These are phyloP conservation scores for Starmerella scarabaei DNA, from an alignment of 805 yeast species.

Conservation along the genomic window DNA sequence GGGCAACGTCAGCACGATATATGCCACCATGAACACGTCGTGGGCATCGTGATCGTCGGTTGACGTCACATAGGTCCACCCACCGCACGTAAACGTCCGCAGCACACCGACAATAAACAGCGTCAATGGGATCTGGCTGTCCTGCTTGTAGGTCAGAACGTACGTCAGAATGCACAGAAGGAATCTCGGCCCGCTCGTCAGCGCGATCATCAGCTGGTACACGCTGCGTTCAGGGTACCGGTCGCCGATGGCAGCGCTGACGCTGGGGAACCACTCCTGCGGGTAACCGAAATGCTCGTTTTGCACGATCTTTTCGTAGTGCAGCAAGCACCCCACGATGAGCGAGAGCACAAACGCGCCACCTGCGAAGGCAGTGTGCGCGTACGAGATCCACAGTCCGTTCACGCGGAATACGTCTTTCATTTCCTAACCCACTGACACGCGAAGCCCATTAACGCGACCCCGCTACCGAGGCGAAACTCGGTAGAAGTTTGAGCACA, in stretches of 20 bases:
- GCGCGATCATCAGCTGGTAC: slow-evolving; percentile 81
- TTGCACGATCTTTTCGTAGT: slow-evolving; percentile 75
- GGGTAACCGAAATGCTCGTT: slow-evolving; percentile 86
- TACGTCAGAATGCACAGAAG: slow-evolving; percentile 41
- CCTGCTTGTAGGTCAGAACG: slow-evolving; percentile 28
- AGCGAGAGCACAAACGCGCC: slow-evolving; percentile 68
- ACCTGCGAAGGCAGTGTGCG: slow-evolving; percentile 61
- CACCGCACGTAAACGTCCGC: slow-evolving; percentile 94
- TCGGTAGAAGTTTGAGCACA: too few species aligned
- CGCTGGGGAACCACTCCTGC: slow-evolving; percentile 97
- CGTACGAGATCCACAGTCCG: slow-evolving; percentile 53
- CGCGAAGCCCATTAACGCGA: too few species aligned
- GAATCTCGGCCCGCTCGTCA: slow-evolving; percentile 89
- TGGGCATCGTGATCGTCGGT: slow-evolving; percentile 96
- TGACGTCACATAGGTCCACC: slow-evolving; percentile 95
- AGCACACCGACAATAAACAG: slow-evolving; percentile 46
- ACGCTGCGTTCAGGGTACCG: slow-evolving; percentile 89
- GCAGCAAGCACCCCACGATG: slow-evolving; percentile 58
- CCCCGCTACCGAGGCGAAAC: too few species aligned
- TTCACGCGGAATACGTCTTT: slow-evolving; percentile 16
- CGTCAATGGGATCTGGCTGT: slow-evolving; percentile 29
- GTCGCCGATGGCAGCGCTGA: slow-evolving; percentile 94
- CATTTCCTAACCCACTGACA: background rate
- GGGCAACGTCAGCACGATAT: slow-evolving; percentile 79
- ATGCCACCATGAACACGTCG: slow-evolving; percentile 87